Base-by-base conservation (phyloP, 768 basidiomycete species). In the Gymnopilus junonius region DNA sequence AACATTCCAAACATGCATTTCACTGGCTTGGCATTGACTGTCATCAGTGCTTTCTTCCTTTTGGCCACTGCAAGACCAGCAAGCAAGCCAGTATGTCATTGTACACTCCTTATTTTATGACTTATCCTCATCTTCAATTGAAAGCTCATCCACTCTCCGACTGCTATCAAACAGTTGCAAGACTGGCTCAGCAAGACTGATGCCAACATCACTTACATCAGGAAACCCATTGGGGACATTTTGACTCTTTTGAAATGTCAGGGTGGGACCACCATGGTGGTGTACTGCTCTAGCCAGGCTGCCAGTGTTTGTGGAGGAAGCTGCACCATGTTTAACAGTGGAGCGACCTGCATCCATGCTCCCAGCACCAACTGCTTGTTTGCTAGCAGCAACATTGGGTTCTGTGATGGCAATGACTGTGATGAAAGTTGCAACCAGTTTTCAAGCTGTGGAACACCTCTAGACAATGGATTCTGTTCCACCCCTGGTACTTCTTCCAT, bases 281-380 rank as follows among this genome's bases (percentile, higher is more conserved):
- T 67, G 4, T 77, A 71, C 69, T 79, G 77, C 67, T 65, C 45
- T 48, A 59, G 27, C 32, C 55, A 69, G n/a, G 29, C 59, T 14
- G 45, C 55, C 21, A 65, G 65, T 40, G 63, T 74, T 51, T 79
- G 77, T 62, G 71, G 69, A 6, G 74, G 75, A 0, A 10, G 60
- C 4, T 79, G 77, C 68, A 77, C 70, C 8, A 72, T 75, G 1
- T 75, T 71, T 67, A 70, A 65, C 35, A 75, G 76, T 27, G 66
- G 69, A 4, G 55, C 66, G 2, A 60, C 58, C 0, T 79, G 77
- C 61, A 66, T 75, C 53, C 17, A 32, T 23, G 67, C 75, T 3
- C 74, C 76, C 1, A 32, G 50, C 48, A 76, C 76, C 25, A 61
- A 67, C 21, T 79, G 77, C 55, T 62, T 79, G 14, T n/a, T 60